Percentiles rank a stretch among this genome's conserved stretches.
Conservation (phyloP, 768 basidiomycete genomes). For the Exidia glandulosa region DNA sequence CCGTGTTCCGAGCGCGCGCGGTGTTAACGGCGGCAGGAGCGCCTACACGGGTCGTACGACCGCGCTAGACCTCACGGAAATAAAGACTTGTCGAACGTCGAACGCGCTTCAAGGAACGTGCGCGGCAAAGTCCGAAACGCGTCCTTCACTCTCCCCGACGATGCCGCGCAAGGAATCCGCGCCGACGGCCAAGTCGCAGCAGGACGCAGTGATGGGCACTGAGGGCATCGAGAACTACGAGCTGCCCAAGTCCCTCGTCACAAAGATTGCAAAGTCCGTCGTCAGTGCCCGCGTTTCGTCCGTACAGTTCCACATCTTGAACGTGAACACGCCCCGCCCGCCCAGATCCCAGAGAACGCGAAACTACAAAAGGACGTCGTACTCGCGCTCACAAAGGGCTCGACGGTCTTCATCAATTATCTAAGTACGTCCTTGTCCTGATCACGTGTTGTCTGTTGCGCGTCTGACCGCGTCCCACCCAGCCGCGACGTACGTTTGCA, state of each 20-base stretch:
- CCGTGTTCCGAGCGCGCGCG: too few species aligned
- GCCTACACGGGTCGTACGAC: too few species aligned
- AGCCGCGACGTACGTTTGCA: constrained; percentile 39
- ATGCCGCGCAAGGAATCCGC: not conserved
- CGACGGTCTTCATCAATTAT: constrained; percentile 93
- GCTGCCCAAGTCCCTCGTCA: constrained; percentile 72
- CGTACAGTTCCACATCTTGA: not conserved
- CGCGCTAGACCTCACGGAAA: too few species aligned
- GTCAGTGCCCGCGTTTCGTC: constrained; percentile 31
- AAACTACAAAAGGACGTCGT: constrained; percentile 89
- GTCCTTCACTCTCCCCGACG: too few species aligned
- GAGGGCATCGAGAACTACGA: constrained; percentile 83
- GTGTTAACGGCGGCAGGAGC: too few species aligned
- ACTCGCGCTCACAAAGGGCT: constrained; percentile 72
- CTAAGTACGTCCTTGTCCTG: constrained; percentile 45
- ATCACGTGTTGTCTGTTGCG: not conserved
- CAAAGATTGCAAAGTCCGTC: constrained; percentile 74
- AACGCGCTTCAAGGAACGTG: too few species aligned
- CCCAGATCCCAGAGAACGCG: constrained; percentile 68
- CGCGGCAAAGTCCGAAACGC: too few species aligned
- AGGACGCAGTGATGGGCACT: not conserved
- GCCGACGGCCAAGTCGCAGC: not conserved
- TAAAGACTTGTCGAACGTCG: too few species aligned
- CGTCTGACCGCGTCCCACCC: constrained; percentile 3
- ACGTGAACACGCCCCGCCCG: not conserved